A percentile compares a stretch with the other conserved stretches of the same genome.
These are phyloP conservation scores for Diaporthe destruens DNA, from an alignment of 2,329 filamentous ascomycete genomes.

Conservation along the genomic window DNA sequence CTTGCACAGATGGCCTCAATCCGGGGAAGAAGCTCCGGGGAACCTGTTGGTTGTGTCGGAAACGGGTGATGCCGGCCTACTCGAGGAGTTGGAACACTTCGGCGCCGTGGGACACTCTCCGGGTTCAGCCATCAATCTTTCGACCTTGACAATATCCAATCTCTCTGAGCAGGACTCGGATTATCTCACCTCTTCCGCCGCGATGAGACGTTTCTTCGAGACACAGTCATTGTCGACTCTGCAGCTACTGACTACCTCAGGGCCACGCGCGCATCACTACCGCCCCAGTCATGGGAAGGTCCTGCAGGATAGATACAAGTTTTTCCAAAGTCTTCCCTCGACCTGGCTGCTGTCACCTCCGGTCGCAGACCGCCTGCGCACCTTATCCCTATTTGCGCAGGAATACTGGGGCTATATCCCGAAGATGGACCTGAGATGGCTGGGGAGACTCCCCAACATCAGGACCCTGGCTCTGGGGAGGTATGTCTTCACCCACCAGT, in stretches of 20 bases:
- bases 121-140: background rate
- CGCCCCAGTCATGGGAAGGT: background rate
- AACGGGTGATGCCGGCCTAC: background rate
- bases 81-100: background rate
- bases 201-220: background rate
- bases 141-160: conserved; percentile 31
- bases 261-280: no score
- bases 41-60: no score
- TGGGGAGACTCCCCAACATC: conserved; percentile 53
- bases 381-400: conserved; percentile 55
- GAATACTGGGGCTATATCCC: conserved; percentile 57
- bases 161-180: conserved; percentile 21
- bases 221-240: conserved; percentile 3
- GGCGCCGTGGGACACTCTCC: background rate
- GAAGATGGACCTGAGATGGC: conserved; percentile 50
- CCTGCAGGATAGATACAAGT: conserved; percentile 40
- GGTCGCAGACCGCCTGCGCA: conserved; percentile 46
- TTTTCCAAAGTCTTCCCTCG: conserved; percentile 43
- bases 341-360: conserved; percentile 47
- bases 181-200: background rate
- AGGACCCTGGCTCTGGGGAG: conserved; percentile 55
- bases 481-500: conserved; percentile 58
- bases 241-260: conserved; percentile 11
- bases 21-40: background rate
- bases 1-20: background rate